These are phyloP conservation scores for Phytophthora parvispora DNA, from an alignment of 352 stramenopile genomes.

Conservation along the genomic window DNA sequence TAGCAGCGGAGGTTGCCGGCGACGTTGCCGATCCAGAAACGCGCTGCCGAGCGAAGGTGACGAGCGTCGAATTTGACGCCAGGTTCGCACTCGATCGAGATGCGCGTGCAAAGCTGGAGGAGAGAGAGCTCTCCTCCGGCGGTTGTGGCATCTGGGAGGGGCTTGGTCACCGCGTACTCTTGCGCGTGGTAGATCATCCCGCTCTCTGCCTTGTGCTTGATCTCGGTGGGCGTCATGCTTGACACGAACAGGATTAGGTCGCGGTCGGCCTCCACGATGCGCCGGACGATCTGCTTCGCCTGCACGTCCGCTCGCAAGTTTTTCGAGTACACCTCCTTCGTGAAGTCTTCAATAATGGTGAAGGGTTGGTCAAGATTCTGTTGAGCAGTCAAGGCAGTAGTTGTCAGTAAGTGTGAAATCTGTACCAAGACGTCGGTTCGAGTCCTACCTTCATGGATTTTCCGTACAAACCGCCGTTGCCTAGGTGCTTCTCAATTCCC, in stretches of 20 bases:
- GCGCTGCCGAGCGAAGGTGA: conserved; percentile 35
- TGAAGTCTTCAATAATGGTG: conserved; percentile 28
- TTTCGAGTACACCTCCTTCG: conserved; percentile 16
- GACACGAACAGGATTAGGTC: conserved; percentile 18
- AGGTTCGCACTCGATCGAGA: conserved; percentile 48
- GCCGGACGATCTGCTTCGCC: conserved; percentile 20
- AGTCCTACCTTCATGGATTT: conserved; percentile 20
- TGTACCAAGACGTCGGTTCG: too few relatives aligned
- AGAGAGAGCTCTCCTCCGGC: conserved; percentile 32
- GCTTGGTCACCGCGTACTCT: conserved; percentile 45
- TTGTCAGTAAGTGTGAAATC: too few relatives aligned
- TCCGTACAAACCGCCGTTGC: conserved; percentile 19
- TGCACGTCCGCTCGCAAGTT: conserved; percentile 22
- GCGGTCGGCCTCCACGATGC: conserved; percentile 15
- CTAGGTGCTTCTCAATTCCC: conserved; percentile 22
- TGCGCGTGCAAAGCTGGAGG: conserved; percentile 54
- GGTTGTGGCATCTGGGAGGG: conserved; percentile 13
- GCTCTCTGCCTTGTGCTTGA: conserved; percentile 18
- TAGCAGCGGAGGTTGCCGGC: conserved; percentile 37
- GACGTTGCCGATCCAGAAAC: conserved; percentile 47
- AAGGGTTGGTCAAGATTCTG: conserved; percentile 23
- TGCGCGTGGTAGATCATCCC: conserved; percentile 8
- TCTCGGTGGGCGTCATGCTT: conserved; percentile 11
- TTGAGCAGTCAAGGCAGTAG: not conserved
- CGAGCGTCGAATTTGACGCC: conserved; percentile 20